A percentile compares a stretch with the other conserved stretches of the same genome.
These are phyloP conservation scores for Nannochloropsis gaditana DNA, from an alignment of 108 stramenopile genomes.

Conservation along the genomic window DNA sequence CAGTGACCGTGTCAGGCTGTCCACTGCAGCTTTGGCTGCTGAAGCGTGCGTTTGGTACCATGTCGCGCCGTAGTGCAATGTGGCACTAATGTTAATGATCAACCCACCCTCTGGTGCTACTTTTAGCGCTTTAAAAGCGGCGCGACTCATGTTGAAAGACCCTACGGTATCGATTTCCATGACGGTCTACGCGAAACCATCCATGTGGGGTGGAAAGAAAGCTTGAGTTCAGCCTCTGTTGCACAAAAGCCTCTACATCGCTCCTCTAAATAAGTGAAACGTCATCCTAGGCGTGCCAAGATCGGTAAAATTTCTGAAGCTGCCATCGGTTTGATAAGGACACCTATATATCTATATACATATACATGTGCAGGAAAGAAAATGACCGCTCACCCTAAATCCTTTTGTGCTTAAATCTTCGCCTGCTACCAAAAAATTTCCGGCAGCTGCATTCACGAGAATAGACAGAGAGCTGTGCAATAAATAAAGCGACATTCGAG, in stretches of 20 bases:
- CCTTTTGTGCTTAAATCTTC: conserved; percentile 73
- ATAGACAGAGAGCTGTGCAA: conserved; percentile 41
- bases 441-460: conserved; percentile 79
- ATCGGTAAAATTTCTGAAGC: neutral
- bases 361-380: too few relatives aligned
- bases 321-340: too few relatives aligned
- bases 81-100: conserved; percentile 83
- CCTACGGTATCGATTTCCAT: conserved; percentile 86
- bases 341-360: too few relatives aligned
- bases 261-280: neutral
- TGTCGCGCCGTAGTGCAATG: conserved; percentile 76
- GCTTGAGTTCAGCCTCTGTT: neutral
- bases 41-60: conserved; percentile 86
- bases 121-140: conserved; percentile 65
- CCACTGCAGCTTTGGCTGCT: conserved; percentile 84
- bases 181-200: conserved; percentile 60
- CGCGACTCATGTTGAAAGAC: conserved; percentile 78
- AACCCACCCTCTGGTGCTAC: conserved; percentile 49
- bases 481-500: too few relatives aligned
- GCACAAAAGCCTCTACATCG: neutral
- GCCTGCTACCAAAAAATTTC: conserved; percentile 81
- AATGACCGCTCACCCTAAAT: conserved; percentile 37
- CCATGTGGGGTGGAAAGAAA: too few relatives aligned
- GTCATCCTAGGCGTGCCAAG: neutral
- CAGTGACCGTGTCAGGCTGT: conserved; percentile 70